Base-by-base conservation (phyloP, 148 eudicot genomes). In the Rhododendron mucronatum region DNA sequence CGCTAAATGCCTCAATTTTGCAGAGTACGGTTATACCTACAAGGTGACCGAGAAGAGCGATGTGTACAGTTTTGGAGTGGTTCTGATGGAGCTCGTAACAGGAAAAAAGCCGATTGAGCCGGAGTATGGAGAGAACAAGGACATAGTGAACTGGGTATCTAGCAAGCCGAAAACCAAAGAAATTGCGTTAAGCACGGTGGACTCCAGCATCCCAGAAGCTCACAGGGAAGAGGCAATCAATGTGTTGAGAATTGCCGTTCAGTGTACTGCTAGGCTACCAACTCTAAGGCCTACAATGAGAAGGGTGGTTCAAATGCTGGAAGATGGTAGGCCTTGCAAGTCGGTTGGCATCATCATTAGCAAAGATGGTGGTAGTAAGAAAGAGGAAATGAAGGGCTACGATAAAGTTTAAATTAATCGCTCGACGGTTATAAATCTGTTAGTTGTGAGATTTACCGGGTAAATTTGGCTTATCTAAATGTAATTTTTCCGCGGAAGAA, bases 31-130 rank as follows among this genome's bases (percentile, higher is more conserved):
- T 1, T 97, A 97, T 86, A 91, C 96, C 39, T 90, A 85, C 90
- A 97, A 93, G 81, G 98, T 97, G 86, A 91, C 88, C 1, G 99
- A 95, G 89, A 97, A 97, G 87, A 92, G 95, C 26, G 98, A 97
- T 44, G 95, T 97, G 76, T 97, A 97, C 35, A 97, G 99, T 84
- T 97, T 97, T 26, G 99, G 99, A 81, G 98, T 97, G 4, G 98
- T 97, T n/a, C 59, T 97, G 51, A 94, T 97, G 98, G 99, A 97
- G 83, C 91, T 97, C 18, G 95, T 97, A 39, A 94, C 96, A 0
- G 99, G 99, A 2, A 97, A 93, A 88, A 95, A 89, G 89, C 98
- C 99, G 20, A 94, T 94, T 9, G 98, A 97, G 85, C 86, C 94
- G 0, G 95, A 94, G 84, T 97, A 88, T 5, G 99, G 98, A 75